Percentiles rank a stretch among this genome's conserved stretches.
phyloP scores from a whole-genome alignment of 768 basidiomycete genomes.

The Phylloporus arenicola region DNA sequence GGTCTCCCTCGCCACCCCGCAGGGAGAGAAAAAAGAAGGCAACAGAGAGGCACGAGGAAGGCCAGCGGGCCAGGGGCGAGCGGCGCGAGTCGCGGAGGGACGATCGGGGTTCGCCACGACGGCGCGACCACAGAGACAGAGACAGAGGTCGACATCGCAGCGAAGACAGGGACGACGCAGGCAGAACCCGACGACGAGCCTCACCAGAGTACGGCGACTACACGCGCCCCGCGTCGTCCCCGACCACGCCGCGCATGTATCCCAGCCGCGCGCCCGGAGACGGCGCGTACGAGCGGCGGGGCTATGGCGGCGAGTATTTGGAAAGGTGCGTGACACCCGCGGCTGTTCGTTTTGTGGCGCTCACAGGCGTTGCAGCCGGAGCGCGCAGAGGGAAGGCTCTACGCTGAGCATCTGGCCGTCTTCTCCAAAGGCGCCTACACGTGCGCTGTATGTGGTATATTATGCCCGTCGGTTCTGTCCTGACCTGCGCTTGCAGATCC shows the following conservation, averaged over 20 bases:
- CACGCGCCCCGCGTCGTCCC: conserved; percentile 37
- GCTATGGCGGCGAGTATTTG: conserved; percentile 47
- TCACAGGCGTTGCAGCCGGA: conserved; percentile 48
- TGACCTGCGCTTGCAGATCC: conserved; percentile 39
- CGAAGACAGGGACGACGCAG: conserved; percentile 11
- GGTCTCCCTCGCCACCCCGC: conserved; percentile 43
- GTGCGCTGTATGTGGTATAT: conserved; percentile 43
- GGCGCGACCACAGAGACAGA: conserved; percentile 16
- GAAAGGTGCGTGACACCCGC: conserved; percentile 49
- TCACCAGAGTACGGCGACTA: conserved; percentile 65
- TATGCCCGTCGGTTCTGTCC: too few species aligned
- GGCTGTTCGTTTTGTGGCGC: not conserved
- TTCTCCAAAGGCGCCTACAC: conserved; percentile 66
- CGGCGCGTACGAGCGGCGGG: conserved; percentile 14
- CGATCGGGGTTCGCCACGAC: conserved; percentile 6
- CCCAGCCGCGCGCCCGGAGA: conserved; percentile 31
- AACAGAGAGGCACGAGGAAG: conserved; percentile 16
- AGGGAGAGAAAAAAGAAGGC: conserved; percentile 27
- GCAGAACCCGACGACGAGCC: conserved; percentile 31
- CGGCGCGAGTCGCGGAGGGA: conserved; percentile 5
- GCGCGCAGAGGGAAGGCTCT: conserved; percentile 56
- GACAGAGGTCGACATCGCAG: conserved; percentile 21
- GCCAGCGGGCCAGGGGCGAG: conserved; percentile 1
- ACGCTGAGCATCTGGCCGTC: conserved; percentile 72
- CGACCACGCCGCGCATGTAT: conserved; percentile 52